Conservation (phyloP, 805 yeast species). For the Blastobotrys terrestris region DNA sequence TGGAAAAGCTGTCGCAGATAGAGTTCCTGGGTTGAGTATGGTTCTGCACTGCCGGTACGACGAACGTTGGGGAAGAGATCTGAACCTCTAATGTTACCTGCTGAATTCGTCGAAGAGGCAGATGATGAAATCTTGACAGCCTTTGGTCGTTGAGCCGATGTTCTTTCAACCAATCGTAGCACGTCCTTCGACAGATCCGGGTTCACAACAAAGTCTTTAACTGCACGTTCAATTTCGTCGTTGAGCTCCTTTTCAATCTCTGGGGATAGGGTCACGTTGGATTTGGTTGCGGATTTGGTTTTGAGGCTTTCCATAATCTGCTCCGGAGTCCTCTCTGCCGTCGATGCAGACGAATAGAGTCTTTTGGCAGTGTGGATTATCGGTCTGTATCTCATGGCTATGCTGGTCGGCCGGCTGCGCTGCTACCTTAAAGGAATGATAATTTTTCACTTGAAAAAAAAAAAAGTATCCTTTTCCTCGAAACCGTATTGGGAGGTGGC, state of each 20-base stretch:
- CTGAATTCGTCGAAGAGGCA: neutral
- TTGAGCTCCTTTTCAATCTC: conserved; percentile 27
- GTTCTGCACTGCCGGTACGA: conserved; percentile 52
- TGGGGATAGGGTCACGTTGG: conserved; percentile 22
- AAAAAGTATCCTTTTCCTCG: neutral
- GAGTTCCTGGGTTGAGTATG: conserved; percentile 74
- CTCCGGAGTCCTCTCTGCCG: neutral
- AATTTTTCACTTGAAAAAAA: neutral
- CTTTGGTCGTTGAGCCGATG: conserved; percentile 14
- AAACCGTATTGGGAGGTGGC: neutral
- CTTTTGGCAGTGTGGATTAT: neutral
- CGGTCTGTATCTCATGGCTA: neutral
- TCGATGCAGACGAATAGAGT: neutral
- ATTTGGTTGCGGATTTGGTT: neutral
- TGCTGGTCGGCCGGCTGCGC: too few species aligned
- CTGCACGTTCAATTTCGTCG: conserved; percentile 23
- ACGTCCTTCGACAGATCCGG: conserved; percentile 23
- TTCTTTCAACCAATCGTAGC: conserved; percentile 13
- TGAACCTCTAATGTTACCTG: conserved; percentile 19
- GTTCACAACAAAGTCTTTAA: conserved; percentile 25
- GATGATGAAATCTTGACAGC: neutral
- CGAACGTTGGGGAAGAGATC: conserved; percentile 54
- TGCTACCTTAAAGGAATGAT: neutral
- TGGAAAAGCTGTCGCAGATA: conserved; percentile 67
- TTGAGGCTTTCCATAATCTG: neutral